A percentile compares a stretch with the other conserved stretches of the same genome.
Evolutionary conservation across 225 moss, liverwort and hornwort species (phyloP).

Genomic region (Physcomitrellopsis africana): DNA sequence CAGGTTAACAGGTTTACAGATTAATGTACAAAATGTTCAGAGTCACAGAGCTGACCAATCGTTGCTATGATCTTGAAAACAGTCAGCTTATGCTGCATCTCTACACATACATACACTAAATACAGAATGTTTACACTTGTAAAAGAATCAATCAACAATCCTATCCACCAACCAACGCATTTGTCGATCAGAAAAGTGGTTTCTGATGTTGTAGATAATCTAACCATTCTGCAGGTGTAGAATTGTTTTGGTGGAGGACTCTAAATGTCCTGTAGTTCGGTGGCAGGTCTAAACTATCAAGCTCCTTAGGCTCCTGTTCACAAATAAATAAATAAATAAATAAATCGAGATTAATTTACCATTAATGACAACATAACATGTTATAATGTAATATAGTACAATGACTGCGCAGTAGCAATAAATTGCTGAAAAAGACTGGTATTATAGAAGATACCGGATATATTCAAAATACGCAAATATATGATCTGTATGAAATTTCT

Average conservation of each 20-base stretch:
- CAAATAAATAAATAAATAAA: neutral
- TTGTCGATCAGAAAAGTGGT: conserved; percentile 46
- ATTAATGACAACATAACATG: too few relatives aligned
- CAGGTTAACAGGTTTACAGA: neutral
- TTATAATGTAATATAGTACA: neutral
- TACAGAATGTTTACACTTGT: conserved; percentile 33
- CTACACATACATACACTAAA: conserved; percentile 28
- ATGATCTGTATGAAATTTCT: neutral
- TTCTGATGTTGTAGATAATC: conserved; percentile 70
- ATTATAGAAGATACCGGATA: neutral
- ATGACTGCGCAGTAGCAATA: neutral
- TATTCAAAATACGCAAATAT: too few relatives aligned
- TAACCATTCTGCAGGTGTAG: conserved; percentile 83
- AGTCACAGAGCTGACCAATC: conserved; percentile 17
- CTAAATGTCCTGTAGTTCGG: conserved; percentile 87
- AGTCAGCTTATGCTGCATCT: conserved; percentile 13
- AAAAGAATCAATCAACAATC: neutral
- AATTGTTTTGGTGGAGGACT: conserved; percentile 52
- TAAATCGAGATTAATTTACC: too few relatives aligned
- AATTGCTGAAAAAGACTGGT: neutral
- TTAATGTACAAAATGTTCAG: conserved; percentile 30
- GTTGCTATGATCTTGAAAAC: neutral
- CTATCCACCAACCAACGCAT: conserved; percentile 13
- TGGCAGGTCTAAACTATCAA: conserved; percentile 75
- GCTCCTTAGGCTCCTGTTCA: conserved; percentile 83